These are phyloP conservation scores for Trypanosoma platydactyli DNA, from an alignment of 208 protist species.

Conservation along the genomic window DNA sequence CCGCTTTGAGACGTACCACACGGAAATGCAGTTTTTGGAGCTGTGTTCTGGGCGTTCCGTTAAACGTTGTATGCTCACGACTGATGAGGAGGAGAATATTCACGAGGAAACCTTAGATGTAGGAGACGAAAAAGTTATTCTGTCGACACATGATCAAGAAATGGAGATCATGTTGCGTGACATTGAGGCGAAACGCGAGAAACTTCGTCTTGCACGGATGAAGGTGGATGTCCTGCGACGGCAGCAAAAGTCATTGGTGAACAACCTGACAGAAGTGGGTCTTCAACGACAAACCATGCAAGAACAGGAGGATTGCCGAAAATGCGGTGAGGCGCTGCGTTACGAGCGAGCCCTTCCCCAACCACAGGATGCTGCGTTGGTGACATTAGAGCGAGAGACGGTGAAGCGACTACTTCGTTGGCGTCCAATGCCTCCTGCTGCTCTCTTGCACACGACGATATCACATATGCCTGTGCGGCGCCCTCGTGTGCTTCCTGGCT, in stretches of 20 bases:
- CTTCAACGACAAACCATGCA: conserved; percentile 51
- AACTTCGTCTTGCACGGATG: conserved; percentile 45
- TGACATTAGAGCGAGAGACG: conserved; percentile 53
- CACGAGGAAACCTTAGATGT: conserved; percentile 62
- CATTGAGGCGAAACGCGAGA: conserved; percentile 66
- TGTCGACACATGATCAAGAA: conserved; percentile 88
- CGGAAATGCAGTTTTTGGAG: conserved; percentile 86
- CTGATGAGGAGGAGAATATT: conserved; percentile 79
- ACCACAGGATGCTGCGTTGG: conserved; percentile 26
- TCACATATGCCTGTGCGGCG: conserved; percentile 28
- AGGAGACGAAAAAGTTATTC: conserved; percentile 49
- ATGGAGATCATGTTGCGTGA: conserved; percentile 88
- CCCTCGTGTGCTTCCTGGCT: conserved; percentile 46
- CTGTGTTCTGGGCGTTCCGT: conserved; percentile 55
- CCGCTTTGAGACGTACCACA: conserved; percentile 93
- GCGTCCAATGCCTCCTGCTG: conserved; percentile 68
- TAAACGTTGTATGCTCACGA: conserved; percentile 80
- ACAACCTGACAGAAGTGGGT: conserved; percentile 84
- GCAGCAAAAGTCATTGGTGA: conserved; percentile 74
- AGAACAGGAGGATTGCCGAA: conserved; percentile 41
- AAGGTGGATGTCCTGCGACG: conserved; percentile 70
- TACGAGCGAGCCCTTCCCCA: conserved; percentile 43
- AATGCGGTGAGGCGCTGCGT: conserved; percentile 35
- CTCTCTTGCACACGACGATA: conserved; percentile 37
- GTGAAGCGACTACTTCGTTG: conserved; percentile 75